Percentiles rank a stretch among this genome's conserved stretches.
These are phyloP conservation scores for Cadophora malorum DNA, from an alignment of 2,329 filamentous ascomycete species.

Conservation along the genomic window DNA sequence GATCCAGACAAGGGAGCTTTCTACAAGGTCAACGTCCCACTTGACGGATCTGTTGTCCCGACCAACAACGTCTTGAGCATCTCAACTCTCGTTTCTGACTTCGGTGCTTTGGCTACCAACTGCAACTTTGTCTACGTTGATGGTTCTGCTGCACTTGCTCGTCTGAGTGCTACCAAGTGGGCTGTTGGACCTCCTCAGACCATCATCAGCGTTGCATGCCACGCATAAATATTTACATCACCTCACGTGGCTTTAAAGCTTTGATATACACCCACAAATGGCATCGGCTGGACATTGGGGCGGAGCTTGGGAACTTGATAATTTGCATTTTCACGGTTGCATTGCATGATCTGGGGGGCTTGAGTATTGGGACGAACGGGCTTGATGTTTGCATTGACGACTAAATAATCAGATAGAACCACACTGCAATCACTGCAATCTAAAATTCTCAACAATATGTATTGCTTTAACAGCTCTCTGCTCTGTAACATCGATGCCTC, in stretches of 20 bases:
- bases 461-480: too few relatives aligned
- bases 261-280: neutral
- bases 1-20: constrained; percentile 35
- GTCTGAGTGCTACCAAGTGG: constrained; percentile 32
- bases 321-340: constrained; percentile 9
- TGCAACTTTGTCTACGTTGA: constrained; percentile 38
- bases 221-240: neutral
- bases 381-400: neutral
- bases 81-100: constrained; percentile 36
- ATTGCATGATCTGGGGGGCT: constrained; percentile 7
- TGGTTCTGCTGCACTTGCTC: constrained; percentile 28
- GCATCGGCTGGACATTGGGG: neutral
- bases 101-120: constrained; percentile 27
- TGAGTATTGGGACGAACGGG: neutral
- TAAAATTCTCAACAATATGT: too few relatives aligned
- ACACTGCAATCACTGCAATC: neutral
- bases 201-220: constrained; percentile 30
- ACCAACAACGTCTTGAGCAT: constrained; percentile 41
- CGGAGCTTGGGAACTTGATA: neutral
- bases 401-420: neutral
- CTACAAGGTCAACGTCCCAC: constrained; percentile 36
- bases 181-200: constrained; percentile 41
- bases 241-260: neutral
- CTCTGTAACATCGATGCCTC: too few relatives aligned
- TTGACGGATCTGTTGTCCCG: constrained; percentile 33